Base-by-base conservation (phyloP, 2,329 filamentous ascomycete genomes). In the Phaeoacremonium minimum region DNA sequence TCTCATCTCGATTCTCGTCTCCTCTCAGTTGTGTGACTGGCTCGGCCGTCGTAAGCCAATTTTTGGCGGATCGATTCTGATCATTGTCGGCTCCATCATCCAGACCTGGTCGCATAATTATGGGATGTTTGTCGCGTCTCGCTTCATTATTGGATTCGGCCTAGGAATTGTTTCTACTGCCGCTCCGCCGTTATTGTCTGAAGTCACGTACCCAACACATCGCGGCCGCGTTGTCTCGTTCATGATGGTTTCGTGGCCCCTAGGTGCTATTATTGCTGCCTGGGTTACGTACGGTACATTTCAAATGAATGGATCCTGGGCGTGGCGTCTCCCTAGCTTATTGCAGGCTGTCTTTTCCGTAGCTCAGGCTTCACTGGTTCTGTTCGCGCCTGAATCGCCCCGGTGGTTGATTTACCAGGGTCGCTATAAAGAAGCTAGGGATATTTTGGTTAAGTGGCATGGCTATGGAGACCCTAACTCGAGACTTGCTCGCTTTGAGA, bases 261-360 rank as follows among this genome's bases (percentile, higher is more conserved):
- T 41, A 6, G 39, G 39, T 16, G 33, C 35, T 11, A 28, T 41
- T 7, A 34, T 41, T 6, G 39, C 35, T 11, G 36, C 36, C 8
- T 42, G 40, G 40, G 28, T 31, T 17, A 42, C 40, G 4, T 39
- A 35, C 28, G 40, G 40, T 5, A 36, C 40, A 15, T 39, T 39
- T 22, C 18, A 30, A 13, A 33, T 41, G 29, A 11, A n/a, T n/a
- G 28, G 29, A 18, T 63, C 60, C 6, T 69, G 64, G 63, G 13
- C 29, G 6, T 41, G 38, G 38, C 51, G 56, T 13, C 51, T 71
- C 20, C 64, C 64, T 12, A 59, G 64, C 11, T 67, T 64, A 59
- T 55, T 69, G 4, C 67, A 72, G 43, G 53, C 58, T 18, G 51
- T 65, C 34, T 66, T 69, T 46, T 61, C 66, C 4, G 61, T 59